Conservation (phyloP, 2,329 filamentous ascomycete species). For the Fusarium poae region DNA sequence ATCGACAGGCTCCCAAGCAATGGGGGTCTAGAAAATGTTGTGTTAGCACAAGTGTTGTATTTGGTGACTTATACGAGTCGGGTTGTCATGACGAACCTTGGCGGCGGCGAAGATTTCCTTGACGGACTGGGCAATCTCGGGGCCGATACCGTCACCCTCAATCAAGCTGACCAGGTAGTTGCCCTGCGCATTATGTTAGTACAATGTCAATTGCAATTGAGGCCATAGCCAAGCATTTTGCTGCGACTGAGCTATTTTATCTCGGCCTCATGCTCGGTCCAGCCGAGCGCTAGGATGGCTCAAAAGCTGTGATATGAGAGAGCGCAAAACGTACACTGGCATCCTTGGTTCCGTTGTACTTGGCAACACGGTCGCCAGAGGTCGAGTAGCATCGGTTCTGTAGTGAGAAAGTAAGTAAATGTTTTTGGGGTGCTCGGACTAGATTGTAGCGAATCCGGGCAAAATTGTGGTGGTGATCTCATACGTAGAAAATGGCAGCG, state of each 20-base stretch:
- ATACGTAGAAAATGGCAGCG: constrained; percentile 60
- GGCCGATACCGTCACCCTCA: constrained; percentile 98
- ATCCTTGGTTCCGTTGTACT: constrained; percentile 93
- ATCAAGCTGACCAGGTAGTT: constrained; percentile 97
- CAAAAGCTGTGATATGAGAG: constrained; percentile 26
- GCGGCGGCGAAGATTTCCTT: constrained; percentile 99
- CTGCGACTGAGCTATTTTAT: constrained; percentile 59
- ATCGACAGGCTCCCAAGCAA: constrained; percentile 97
- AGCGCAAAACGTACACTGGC: constrained; percentile 75
- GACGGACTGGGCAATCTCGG: constrained; percentile 96
- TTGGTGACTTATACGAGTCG: constrained; percentile 18
- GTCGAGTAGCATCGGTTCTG: constrained; percentile 75
- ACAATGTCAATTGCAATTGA: constrained; percentile 34
- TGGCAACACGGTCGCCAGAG: constrained; percentile 80
- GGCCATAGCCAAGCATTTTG: constrained; percentile 33
- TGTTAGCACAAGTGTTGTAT: constrained; percentile 44
- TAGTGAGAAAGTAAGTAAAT: constrained; percentile 37
- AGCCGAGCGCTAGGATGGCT: constrained; percentile 42
- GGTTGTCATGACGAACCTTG: constrained; percentile 71
- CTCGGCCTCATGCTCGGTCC: constrained; percentile 47
- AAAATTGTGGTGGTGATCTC: constrained; percentile 40
- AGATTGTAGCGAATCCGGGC: constrained; percentile 12
- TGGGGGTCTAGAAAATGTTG: constrained; percentile 73
- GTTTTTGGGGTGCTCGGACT: constrained; percentile 31
- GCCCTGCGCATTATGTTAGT: constrained; percentile 69